phyloP scores from a whole-genome alignment of 1,139 yeast genomes.

The Blastobotrys petasosporus region DNA sequence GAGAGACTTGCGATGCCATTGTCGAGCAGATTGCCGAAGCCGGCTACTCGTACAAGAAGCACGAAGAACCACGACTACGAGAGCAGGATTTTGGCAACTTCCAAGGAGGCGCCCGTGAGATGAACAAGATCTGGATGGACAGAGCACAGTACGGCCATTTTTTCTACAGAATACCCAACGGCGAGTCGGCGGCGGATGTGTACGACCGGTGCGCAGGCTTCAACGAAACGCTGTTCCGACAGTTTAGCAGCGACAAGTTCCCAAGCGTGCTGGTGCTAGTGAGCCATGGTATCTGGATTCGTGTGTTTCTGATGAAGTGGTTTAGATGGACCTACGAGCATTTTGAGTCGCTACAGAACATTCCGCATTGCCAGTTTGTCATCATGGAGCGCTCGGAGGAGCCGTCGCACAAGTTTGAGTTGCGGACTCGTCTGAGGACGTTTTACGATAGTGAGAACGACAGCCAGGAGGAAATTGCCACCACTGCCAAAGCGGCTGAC shows the following conservation, averaged over 20 bases:
- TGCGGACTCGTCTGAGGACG: constrained; percentile 31
- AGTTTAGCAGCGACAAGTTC: constrained; percentile 60
- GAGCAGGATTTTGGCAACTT: constrained; percentile 95
- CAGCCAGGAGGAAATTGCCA: constrained; percentile 4
- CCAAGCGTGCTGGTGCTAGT: constrained; percentile 75
- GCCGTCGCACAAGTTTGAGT: constrained; percentile 25
- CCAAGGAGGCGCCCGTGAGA: constrained; percentile 65
- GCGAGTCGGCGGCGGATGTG: constrained; percentile 94
- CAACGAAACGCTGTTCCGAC: constrained; percentile 78
- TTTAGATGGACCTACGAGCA: constrained; percentile 86
- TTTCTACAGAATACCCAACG: constrained; percentile 84
- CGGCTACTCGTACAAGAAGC: constrained; percentile 44
- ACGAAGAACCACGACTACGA: constrained; percentile 84
- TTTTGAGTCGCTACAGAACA: constrained; percentile 73
- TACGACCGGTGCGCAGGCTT: constrained; percentile 86
- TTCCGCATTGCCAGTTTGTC: constrained; percentile 77
- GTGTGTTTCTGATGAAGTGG: constrained; percentile 89
- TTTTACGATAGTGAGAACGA: constrained; percentile 30
- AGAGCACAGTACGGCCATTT: constrained; percentile 88
- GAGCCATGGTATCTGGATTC: constrained; percentile 90
- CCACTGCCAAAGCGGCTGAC: constrained; percentile 5
- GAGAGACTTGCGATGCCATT: constrained; percentile 72
- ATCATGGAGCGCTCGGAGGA: constrained; percentile 59
- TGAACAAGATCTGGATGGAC: constrained; percentile 74
- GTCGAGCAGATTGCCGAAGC: constrained; percentile 49